Conservation (phyloP, 306 rosid genomes). For the Quercus suber region DNA sequence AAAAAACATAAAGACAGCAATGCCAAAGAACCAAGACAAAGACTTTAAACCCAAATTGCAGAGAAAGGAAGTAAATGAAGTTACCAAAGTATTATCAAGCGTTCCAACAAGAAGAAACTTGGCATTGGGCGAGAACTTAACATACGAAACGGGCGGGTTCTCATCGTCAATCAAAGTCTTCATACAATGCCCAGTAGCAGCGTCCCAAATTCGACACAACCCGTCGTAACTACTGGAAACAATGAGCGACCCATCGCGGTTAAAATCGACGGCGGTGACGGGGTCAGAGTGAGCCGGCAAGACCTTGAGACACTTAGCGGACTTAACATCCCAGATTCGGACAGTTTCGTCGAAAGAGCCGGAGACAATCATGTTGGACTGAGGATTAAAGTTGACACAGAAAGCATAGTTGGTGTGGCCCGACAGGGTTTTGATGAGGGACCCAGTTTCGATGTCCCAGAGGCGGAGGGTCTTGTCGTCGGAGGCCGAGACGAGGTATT, state of each 20-base stretch:
- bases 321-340: conserved; percentile 88
- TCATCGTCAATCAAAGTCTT: conserved; percentile 94
- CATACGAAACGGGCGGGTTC: conserved; percentile 91
- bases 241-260: conserved; percentile 78
- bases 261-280: conserved; percentile 91
- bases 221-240: conserved; percentile 99
- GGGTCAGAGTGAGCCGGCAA: conserved; percentile 96
- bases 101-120: conserved; percentile 94
- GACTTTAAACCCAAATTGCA: conserved; percentile 12
- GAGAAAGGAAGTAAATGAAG: background rate
- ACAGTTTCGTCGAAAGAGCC: conserved; percentile 98
- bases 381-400: conserved; percentile 93
- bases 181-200: conserved; percentile 89
- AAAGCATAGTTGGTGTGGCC: conserved; percentile 94
- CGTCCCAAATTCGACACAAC: conserved; percentile 83
- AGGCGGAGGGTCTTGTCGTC: conserved; percentile 91
- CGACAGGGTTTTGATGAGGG: conserved; percentile 63
- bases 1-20: background rate
- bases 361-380: conserved; percentile 80
- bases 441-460: conserved; percentile 84
- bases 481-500: conserved; percentile 85
- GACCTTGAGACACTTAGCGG: conserved; percentile 84
- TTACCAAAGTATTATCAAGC: conserved; percentile 80
- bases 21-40: background rate
- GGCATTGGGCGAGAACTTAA: conserved; percentile 86